Conservation (phyloP, 306 rosid species). For the Quercus berberidifolia region DNA sequence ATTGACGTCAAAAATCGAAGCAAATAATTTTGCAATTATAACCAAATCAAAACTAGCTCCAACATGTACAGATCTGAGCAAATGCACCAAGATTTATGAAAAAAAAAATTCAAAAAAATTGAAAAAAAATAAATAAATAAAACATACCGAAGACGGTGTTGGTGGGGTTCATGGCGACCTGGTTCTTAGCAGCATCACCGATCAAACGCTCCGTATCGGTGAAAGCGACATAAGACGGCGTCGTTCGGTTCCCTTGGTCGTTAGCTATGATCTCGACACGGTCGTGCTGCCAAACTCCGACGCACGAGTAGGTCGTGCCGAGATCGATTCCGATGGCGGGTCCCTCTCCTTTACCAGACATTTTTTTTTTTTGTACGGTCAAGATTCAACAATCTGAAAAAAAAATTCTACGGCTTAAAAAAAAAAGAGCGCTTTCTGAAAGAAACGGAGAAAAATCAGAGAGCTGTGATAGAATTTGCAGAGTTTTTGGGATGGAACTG, state of each 20-base stretch:
- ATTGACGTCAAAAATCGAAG: no score
- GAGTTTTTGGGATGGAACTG: no score
- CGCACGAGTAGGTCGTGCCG: conserved; percentile 65
- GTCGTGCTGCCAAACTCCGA: conserved; percentile 69
- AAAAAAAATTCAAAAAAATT: no score
- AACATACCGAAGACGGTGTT: conserved; percentile 66
- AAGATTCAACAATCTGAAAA: no score
- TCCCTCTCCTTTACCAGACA: conserved; percentile 61
- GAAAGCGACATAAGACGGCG: conserved; percentile 63
- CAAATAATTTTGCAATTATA: no score
- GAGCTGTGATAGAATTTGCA: no score
- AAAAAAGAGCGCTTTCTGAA: no score
- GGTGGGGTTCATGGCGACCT: conserved; percentile 67
- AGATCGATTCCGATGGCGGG: conserved; percentile 72
- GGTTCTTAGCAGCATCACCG: conserved; percentile 75
- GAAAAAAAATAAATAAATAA: no score
- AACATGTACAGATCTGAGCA: not conserved
- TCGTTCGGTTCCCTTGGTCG: conserved; percentile 64
- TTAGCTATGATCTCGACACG: conserved; percentile 68
- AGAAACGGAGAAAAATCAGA: no score
- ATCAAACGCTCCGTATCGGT: conserved; percentile 54
- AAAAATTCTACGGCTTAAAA: no score
- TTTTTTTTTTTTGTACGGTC: not conserved
- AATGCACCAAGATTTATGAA: no score
- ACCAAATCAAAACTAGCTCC: no score